These are phyloP conservation scores for Diaporthe citri DNA, from an alignment of 2,329 filamentous ascomycete species.

Conservation along the genomic window DNA sequence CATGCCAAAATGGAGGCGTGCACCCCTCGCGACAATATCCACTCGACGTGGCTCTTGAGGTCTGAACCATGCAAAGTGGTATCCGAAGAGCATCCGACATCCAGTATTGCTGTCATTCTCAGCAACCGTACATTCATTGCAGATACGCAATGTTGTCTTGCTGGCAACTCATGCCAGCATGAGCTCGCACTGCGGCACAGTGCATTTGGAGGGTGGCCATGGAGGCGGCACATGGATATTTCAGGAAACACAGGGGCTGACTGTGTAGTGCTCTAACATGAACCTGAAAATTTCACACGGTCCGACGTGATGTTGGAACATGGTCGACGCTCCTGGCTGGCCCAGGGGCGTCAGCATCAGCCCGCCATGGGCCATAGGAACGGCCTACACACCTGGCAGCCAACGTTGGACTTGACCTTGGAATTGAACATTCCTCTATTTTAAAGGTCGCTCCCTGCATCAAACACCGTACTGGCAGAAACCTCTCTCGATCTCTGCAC, in stretches of 20 bases:
- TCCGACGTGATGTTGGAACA: neutral
- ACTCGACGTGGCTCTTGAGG: no score
- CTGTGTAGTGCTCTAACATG: neutral
- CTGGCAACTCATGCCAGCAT: neutral
- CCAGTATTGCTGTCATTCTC: neutral
- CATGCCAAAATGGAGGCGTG: neutral
- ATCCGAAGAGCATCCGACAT: neutral
- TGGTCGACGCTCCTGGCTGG: neutral
- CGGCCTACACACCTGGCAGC: neutral
- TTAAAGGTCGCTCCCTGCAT: neutral
- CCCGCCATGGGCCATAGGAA: neutral
- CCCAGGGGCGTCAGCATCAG: neutral
- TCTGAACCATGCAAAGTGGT: neutral
- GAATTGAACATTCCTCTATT: neutral
- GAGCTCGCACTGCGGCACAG: neutral
- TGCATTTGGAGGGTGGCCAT: neutral
- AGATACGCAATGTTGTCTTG: no score
- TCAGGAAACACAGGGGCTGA: conserved; percentile 4
- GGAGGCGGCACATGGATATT: neutral
- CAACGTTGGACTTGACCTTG: neutral
- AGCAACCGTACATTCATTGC: neutral
- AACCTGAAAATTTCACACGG: neutral
- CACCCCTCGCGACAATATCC: neutral
- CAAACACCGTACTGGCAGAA: fast-evolving
- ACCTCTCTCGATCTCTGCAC: neutral